Percentiles rank a stretch among this genome's conserved stretches.
Conservation (phyloP, 192 early-diverging fungal genomes). For the Glomus cerebriforme region DNA sequence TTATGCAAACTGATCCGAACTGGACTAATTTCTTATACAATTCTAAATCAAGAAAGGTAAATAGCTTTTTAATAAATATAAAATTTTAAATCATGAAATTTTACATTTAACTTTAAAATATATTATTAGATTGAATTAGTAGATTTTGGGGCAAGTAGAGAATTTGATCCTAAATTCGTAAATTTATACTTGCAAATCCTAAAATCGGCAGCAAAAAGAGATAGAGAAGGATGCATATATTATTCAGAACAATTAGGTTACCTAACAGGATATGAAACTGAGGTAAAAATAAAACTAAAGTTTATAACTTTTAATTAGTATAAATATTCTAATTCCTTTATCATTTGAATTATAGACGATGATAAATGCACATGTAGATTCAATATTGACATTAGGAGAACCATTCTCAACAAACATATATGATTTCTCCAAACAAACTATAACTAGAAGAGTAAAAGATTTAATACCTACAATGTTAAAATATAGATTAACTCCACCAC, state of each 20-base stretch:
- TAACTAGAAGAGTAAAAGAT: slow-evolving; percentile 79
- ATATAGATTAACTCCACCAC: slow-evolving; percentile 92
- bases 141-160: slow-evolving; percentile 93
- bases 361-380: slow-evolving; percentile 85
- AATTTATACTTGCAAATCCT: slow-evolving; percentile 77
- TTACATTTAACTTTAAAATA: background rate
- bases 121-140: slow-evolving; percentile 69
- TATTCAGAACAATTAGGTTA: slow-evolving; percentile 86
- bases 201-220: slow-evolving; percentile 65
- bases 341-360: slow-evolving; percentile 56
- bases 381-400: slow-evolving; percentile 82
- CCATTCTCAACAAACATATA: slow-evolving; percentile 73
- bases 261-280: slow-evolving; percentile 90
- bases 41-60: slow-evolving; percentile 51
- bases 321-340: background rate
- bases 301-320: background rate
- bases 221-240: slow-evolving; percentile 73
- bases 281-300: slow-evolving; percentile 43
- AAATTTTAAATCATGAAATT: background rate
- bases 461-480: slow-evolving; percentile 95
- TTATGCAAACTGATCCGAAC: slow-evolving; percentile 99
- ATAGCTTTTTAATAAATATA: background rate
- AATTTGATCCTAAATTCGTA: slow-evolving; percentile 74
- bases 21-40: slow-evolving; percentile 99
- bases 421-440: slow-evolving; percentile 83